Percentiles rank a stretch among this genome's conserved stretches.
These are phyloP conservation scores for Golovinomyces cichoracearum DNA, from an alignment of 2,329 filamentous ascomycete genomes.

Conservation along the genomic window DNA sequence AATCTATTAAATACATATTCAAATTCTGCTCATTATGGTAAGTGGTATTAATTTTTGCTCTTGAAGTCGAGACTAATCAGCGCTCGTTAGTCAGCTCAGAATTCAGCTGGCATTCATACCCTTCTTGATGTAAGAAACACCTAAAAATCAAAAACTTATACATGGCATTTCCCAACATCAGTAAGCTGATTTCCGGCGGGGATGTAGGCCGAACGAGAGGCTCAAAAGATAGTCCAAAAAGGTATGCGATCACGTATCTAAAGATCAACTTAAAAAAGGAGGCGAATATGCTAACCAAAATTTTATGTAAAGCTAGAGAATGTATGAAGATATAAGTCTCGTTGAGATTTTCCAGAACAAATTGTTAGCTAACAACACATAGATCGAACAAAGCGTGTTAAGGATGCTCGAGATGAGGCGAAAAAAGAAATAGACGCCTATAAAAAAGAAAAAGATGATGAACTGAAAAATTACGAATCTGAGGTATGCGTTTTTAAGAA, in stretches of 20 bases:
- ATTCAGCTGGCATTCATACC: slow-evolving; percentile 94
- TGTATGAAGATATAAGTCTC: too few species aligned
- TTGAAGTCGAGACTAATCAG: too few species aligned
- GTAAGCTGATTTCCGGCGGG: slow-evolving; percentile 15
- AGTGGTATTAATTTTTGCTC: too few species aligned
- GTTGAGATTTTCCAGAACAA: too few species aligned
- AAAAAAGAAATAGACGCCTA: slow-evolving; percentile 96
- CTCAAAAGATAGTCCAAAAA: slow-evolving; percentile 97
- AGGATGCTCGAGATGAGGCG: slow-evolving; percentile 83
- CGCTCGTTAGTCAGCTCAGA: slow-evolving; percentile 99
- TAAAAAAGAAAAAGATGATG: slow-evolving; percentile 64
- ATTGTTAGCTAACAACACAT: too few species aligned
- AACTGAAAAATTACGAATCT: slow-evolving; percentile 85
- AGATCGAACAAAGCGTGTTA: slow-evolving; percentile 92
- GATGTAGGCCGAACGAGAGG: slow-evolving; percentile 73
- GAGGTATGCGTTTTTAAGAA: slow-evolving; percentile 19
- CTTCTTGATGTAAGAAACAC: slow-evolving; percentile 66
- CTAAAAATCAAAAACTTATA: neutral
- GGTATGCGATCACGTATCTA: slow-evolving; percentile 31
- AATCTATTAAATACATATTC: too few species aligned
- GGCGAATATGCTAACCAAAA: too few species aligned
- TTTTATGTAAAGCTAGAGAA: slow-evolving; percentile 70
- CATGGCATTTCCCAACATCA: neutral
- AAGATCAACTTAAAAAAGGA: too few species aligned
- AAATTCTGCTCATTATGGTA: too few species aligned